phyloP scores from a whole-genome alignment of 139 green algal genomes.

The Chlamydomonas incerta region DNA sequence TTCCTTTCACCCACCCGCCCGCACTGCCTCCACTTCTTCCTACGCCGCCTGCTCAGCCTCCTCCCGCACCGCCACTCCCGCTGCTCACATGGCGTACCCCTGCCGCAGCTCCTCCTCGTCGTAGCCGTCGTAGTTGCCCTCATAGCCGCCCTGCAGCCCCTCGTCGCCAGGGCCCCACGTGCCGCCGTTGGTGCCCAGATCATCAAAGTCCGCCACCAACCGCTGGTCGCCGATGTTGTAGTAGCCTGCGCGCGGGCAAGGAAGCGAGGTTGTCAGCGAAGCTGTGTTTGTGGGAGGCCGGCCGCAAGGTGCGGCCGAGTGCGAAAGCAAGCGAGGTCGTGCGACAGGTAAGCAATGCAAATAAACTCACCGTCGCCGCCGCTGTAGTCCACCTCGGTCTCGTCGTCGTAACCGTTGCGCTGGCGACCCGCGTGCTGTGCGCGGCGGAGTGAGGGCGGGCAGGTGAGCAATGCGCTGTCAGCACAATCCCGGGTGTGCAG shows the following conservation, averaged over 20 bases:
- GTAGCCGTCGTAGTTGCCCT: constrained; percentile 48
- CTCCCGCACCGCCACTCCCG: background rate
- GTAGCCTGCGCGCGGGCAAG: constrained; percentile 37
- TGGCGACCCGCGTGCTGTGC: background rate
- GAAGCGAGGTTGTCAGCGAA: background rate
- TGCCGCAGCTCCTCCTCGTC: constrained; percentile 53
- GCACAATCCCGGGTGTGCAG: no score
- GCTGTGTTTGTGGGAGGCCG: no score
- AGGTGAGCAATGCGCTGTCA: no score
- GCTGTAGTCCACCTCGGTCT: constrained; percentile 54
- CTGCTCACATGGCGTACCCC: constrained; percentile 32
- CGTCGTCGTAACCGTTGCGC: constrained; percentile 38
- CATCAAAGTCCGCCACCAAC: constrained; percentile 56
- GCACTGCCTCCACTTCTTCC: no score
- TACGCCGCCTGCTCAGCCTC: background rate
- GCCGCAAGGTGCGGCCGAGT: no score
- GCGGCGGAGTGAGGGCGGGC: no score
- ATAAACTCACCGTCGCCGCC: constrained; percentile 35
- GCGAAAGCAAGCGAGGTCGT: no score
- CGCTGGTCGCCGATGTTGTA: constrained; percentile 61
- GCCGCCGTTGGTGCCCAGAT: constrained; percentile 25
- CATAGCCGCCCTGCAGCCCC: constrained; percentile 32
- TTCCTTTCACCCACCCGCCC: no score
- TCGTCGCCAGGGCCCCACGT: constrained; percentile 28
- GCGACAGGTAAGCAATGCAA: no score